Evolutionary conservation across 345 rosid species (phyloP).

Genomic region (Eucalyptus globulus): DNA sequence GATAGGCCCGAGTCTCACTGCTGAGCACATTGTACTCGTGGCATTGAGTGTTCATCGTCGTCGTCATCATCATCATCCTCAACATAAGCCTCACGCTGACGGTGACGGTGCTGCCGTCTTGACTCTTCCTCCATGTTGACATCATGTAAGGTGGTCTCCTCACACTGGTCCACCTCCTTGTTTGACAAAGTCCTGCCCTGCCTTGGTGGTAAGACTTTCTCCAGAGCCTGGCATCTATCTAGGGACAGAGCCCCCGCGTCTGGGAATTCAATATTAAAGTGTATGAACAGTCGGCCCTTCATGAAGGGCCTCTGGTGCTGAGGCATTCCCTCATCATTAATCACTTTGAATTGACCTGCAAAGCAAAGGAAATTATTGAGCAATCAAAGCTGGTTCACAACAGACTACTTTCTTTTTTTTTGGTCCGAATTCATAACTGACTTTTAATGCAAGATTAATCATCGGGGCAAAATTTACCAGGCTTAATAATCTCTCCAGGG

Average conservation of each 20-base stretch:
- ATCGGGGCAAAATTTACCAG: conserved; percentile 24
- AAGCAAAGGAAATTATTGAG: background rate
- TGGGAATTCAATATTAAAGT: conserved; percentile 80
- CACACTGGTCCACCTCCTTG: conserved; percentile 80
- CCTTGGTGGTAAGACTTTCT: conserved; percentile 48
- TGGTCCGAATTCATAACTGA: background rate
- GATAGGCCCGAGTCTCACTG: conserved; percentile 15
- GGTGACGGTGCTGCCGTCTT: conserved; percentile 43
- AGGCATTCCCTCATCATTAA: conserved; percentile 92
- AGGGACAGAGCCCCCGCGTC: conserved; percentile 30
- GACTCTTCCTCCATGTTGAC: conserved; percentile 89
- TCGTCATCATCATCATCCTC: conserved; percentile 41
- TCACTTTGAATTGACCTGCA: conserved; percentile 66
- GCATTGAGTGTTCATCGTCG: conserved; percentile 15
- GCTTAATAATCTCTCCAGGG: conserved; percentile 82
- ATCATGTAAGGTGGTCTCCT: conserved; percentile 84
- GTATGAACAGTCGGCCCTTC: conserved; percentile 79
- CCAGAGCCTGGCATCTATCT: conserved; percentile 57
- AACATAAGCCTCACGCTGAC: conserved; percentile 27
- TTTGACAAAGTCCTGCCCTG: conserved; percentile 23
- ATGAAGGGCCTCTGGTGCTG: conserved; percentile 63
- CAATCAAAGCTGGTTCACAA: background rate
- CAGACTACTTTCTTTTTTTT: background rate
- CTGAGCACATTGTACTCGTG: conserved; percentile 71
- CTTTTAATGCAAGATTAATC: no score